Evolutionary conservation across 192 early-diverging fungal genomes (phyloP), one percentile per base, ranked within the genome.

Genomic region (Geosiphon pyriformis): DNA sequence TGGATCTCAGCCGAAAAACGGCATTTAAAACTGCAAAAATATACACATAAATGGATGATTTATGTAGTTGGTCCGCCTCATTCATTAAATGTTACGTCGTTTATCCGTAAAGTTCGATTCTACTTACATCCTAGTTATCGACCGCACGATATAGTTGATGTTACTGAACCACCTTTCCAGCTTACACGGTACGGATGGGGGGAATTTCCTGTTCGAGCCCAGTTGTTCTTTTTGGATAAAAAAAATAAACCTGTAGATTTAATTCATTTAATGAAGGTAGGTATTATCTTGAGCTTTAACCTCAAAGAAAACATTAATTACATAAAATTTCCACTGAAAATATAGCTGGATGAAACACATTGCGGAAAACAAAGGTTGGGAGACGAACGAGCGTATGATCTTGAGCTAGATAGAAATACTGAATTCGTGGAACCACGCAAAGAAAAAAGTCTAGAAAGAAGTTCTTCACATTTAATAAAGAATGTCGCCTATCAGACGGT

Each of bases 131-230:
- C 90, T 61, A 90, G 89, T 60, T 97, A 94, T 69, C 83, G 82
- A 35, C 95, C 95, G 0, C 81, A 91, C 56, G 87, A 95, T 72
- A 83, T 94, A n/a, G 83, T 95, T 4, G 94, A 95, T 46, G 80
- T 95, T 10, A 71, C 72, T 0, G 81, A 83, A 35, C 83, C 93
- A 0, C 91, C 86, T 1, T 93, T 95, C 71, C 87, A 88, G 61
- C 69, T 97, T 59, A 91, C 88, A 17, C 83, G 93, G n/a, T 88
- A 84, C 68, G 95, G 94, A 0, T 97, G 94, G 93, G 95, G 95
- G 32, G 95, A 97, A 74, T 94, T 93, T 55, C 92, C 93, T 20
- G 79, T 95, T 50, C 83, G 90, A 27, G 73, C 94, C 17, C 87
- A 91, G 59, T 49, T 97, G 18, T 87, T 83, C 65, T 95, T 97